phyloP scores from a whole-genome alignment of 2,329 filamentous ascomycete species.

The Aspergillus carbonarius region DNA sequence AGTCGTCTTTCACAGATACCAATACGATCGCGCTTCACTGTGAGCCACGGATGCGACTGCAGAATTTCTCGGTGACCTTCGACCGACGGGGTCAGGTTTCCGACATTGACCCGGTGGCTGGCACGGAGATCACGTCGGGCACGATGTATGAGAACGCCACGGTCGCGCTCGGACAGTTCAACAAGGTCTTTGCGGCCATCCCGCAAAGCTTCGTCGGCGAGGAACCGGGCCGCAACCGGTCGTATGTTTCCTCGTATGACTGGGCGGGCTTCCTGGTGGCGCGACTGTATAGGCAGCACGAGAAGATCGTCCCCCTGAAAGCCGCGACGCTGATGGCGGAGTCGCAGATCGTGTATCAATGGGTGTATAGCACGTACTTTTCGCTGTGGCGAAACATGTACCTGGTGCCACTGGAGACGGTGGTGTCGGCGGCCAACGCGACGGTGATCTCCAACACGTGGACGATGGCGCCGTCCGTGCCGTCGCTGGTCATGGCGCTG shows the following conservation, averaged over 20 bases:
- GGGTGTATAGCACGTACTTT: slow-evolving; percentile 38
- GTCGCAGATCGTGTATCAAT: slow-evolving; percentile 33
- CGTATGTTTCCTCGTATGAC: slow-evolving; percentile 33
- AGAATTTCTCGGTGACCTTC: slow-evolving; percentile 28
- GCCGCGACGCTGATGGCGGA: slow-evolving; percentile 22
- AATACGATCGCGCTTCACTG: slow-evolving; percentile 37
- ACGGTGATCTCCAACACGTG: slow-evolving; percentile 32
- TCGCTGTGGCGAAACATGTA: slow-evolving; percentile 36
- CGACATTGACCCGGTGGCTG: slow-evolving; percentile 13
- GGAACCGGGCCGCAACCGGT: slow-evolving; percentile 21
- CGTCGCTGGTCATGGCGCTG: slow-evolving; percentile 29
- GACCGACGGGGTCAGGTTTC: slow-evolving; percentile 32
- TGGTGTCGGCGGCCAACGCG: slow-evolving; percentile 21
- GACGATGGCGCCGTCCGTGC: slow-evolving; percentile 32
- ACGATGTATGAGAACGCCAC: slow-evolving; percentile 35
- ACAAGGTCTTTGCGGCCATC: slow-evolving; percentile 37
- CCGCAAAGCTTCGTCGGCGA: slow-evolving; percentile 34
- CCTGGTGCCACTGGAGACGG: slow-evolving; percentile 25
- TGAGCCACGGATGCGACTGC: slow-evolving; percentile 26
- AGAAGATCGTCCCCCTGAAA: slow-evolving; percentile 27
- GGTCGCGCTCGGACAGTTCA: slow-evolving; percentile 35
- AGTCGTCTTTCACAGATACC: slow-evolving; percentile 20
- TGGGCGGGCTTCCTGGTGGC: slow-evolving; percentile 38
- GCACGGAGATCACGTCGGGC: slow-evolving; percentile 24
- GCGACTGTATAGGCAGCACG: slow-evolving; percentile 30